Percentiles rank a stretch among this genome's conserved stretches.
Evolutionary conservation across 176 grass and related monocot species (phyloP).

Genomic region (Canna indica): DNA sequence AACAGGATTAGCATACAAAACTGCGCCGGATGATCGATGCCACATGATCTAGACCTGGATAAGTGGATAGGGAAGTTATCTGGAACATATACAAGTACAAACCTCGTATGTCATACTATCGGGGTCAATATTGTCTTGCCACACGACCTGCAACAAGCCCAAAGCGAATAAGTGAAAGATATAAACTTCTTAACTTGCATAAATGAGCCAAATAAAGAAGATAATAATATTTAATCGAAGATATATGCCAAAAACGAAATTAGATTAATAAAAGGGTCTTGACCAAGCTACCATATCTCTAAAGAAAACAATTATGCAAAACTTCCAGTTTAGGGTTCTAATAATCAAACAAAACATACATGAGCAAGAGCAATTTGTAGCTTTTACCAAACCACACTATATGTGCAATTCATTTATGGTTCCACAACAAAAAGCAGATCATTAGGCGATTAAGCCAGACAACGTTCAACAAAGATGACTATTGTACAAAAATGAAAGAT

Average conservation of each 20-base stretch:
- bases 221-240: background rate
- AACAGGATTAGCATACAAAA: too few relatives aligned
- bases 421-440: too few relatives aligned
- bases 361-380: too few relatives aligned
- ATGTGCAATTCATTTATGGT: too few relatives aligned
- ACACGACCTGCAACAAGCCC: constrained; percentile 52
- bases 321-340: too few relatives aligned
- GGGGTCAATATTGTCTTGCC: constrained; percentile 90
- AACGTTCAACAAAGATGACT: too few relatives aligned
- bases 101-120: constrained; percentile 99
- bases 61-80: background rate
- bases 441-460: too few relatives aligned
- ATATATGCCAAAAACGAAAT: background rate
- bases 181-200: background rate
- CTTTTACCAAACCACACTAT: too few relatives aligned
- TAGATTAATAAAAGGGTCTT: background rate
- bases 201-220: background rate
- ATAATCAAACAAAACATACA: too few relatives aligned
- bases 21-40: background rate
- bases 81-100: constrained; percentile 20
- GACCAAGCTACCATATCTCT: too few relatives aligned
- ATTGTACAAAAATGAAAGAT: too few relatives aligned
- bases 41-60: background rate
- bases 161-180: background rate
- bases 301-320: too few relatives aligned